Base-by-base conservation (phyloP, 2,329 filamentous ascomycete species). In the Nigrospora oryzae region DNA sequence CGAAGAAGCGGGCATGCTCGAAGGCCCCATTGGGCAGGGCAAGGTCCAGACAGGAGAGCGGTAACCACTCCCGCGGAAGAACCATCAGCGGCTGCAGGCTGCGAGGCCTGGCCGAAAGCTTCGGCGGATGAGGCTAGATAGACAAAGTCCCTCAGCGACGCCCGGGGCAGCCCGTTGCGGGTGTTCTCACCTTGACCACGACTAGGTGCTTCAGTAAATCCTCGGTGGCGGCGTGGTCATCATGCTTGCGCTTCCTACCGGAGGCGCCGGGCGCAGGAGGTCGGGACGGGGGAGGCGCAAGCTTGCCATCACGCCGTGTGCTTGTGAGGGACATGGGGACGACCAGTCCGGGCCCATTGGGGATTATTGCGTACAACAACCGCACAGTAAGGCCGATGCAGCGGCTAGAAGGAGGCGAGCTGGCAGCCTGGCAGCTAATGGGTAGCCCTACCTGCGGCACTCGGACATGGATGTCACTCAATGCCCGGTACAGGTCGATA, bases 1-100 rank as follows among this genome's bases (percentile, higher is more conserved):
- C 77, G 57, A 79, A 84, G 38, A 76, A 69, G 41, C 75, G 75
- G 40, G 72, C 74, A 19, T 66, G 67, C 13, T 73, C 67, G 17
- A 80, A 67, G 16, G 73, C 71, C 51, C 69, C 71, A 34, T 67
- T 66, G 11, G 73, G 71, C 11, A 68, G 62, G 17, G 67, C 61
- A 35, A 81, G 69, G 55, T 85, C 82, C 46, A 86, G 73, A 51
- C 62, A 75, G 2, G 79, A 77, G n/a, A 86, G 65, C 6, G 76
- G 67, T 5, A 86, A 67, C 48, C 74, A 65, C 52, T 81, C 70
- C 52, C 83, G 76, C 28, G 78, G 73, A 4, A 86, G 63, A 23
- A 86, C 65, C 70, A 83, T 77, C 42, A 84, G 59, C 3, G 79
- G 79, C 41, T 78, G 73, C 42, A 84, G 64, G 19, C 69, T 71